Evolutionary conservation across 345 rosid species (phyloP), one percentile per base, ranked within the genome.

Genomic region (Eucalyptus globulus): DNA sequence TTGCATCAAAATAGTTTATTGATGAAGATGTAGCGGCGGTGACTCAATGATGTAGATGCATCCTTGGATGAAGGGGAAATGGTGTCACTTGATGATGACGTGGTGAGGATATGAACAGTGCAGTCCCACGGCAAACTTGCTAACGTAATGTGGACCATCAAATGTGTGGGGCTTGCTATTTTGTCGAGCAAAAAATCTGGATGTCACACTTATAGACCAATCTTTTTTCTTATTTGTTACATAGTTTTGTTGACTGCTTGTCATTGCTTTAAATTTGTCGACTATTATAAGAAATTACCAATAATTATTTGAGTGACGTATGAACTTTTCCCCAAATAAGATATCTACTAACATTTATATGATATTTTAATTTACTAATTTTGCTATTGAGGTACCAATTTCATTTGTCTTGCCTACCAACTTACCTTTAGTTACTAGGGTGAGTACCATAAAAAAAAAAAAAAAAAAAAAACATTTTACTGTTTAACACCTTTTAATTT

Each of bases 11-110:
- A 53, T 53, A 53, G 58, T 53, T 53, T 53, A 53, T 53, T 8
- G 24, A 53, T 0, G 58, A 53, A 0, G 5, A 53, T 5, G 26
- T 53, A 19, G 58, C 1, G 4, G 9, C 2, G 26, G 58, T 19
- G 58, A 53, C 24, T 19, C 0, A 19, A 10, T 19, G 58, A 53
- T 53, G 1, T 53, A 53, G 58, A 53, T 53, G 58, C 1, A 0
- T 53, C 58, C 24, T 53, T 53, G 26, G 58, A 53, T 53, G 58
- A 53, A 0, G 58, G 9, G 58, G 5, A 19, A 53, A 19, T 19
- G 58, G 58, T 5, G 1, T 53, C 26, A 21, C 58, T 21, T 2
- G 26, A 53, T 53, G 58, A 53, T 53, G 58, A 53, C 1, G 26
- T 53, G 26, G 24, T 53, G 58, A 53, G 11, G 2, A 53, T 53